Evolutionary conservation across 441 rosid species (phyloP), one percentile per base, ranked within the genome.

Genomic region (Bruguiera hainesii): DNA sequence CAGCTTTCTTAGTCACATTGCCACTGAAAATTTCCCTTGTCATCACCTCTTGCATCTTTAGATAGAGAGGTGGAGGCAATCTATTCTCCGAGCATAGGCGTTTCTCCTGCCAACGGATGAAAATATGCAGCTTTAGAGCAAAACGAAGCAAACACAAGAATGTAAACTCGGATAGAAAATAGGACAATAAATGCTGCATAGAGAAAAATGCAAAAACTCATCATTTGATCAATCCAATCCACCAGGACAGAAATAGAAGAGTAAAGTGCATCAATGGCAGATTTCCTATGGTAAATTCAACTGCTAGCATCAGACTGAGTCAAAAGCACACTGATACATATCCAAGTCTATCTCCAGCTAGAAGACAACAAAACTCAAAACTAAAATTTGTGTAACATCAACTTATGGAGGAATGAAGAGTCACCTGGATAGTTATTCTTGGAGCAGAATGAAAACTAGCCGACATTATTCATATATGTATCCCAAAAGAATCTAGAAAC

Each of bases 21-120:
- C 99, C 98, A 37, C 78, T 81, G 77, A 95, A 88, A 69, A 94
- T 83, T 75, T 90, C 93, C 63, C 82, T 73, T 0, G 96, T 79
- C 68, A 95, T 86, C 28, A 87, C 81, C 76, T 91, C 97, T 73
- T 81, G 98, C 95, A 95, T 91, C 75, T 77, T 85, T 25, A 95
- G 93, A 79, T 87, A 95, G 13, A 84, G 72, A 2, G 96, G 86
- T 10, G 97, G 90, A 28, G 92, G 81, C 65, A 94, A 62, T 81
- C 87, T 85, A 55, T 76, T 80, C 78, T 95, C 93, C 3, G 71
- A 75, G 68, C 96, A 89, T 2, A 87, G 75, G 50, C 88, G 86
- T 73, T 86, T 89, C 84, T 89, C 93, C 91, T 89, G 89, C 75
- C 73, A 53, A 26, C 6, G 6, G 55, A 56, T 15, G 33, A 28